Conservation (phyloP, 345 rosid genomes). For the Jatropha curcas region DNA sequence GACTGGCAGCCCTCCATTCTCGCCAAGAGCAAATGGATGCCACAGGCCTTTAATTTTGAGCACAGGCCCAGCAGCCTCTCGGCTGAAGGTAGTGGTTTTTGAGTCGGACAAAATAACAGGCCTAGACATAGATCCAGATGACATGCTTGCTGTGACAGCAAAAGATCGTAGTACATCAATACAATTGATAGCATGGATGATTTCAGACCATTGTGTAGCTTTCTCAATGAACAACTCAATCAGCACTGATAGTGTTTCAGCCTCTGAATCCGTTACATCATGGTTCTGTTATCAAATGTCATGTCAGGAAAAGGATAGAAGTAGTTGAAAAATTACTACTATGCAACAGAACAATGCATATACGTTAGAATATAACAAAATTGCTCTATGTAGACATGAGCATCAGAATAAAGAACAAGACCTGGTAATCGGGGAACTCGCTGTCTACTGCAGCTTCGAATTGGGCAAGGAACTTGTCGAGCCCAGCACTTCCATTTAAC, state of each 20-base stretch:
- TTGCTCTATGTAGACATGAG: not conserved
- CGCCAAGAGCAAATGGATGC: slow-evolving; percentile 89
- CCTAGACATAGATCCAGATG: slow-evolving; percentile 63
- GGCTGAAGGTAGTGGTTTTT: slow-evolving; percentile 29
- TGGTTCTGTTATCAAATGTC: slow-evolving; percentile 58
- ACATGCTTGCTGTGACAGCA: slow-evolving; percentile 57
- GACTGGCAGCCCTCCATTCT: slow-evolving; percentile 64
- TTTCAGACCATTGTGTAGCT: slow-evolving; percentile 76
- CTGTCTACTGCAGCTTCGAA: slow-evolving; percentile 91
- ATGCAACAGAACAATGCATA: not conserved
- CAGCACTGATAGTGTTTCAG: slow-evolving; percentile 71
- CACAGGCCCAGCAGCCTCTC: slow-evolving; percentile 51
- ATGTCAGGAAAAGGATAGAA: slow-evolving; percentile 18
- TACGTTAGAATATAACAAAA: not conserved
- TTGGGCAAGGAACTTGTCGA: slow-evolving; percentile 64
- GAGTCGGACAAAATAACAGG: slow-evolving; percentile 63
- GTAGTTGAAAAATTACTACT: not conserved
- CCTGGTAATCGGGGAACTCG: slow-evolving; percentile 95
- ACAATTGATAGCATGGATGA: slow-evolving; percentile 69
- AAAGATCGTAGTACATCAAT: slow-evolving; percentile 78
- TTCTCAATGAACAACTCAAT: slow-evolving; percentile 76
- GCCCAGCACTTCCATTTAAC: slow-evolving; percentile 54
- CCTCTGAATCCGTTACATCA: slow-evolving; percentile 66
- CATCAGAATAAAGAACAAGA: slow-evolving; percentile 32
- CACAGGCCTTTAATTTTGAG: slow-evolving; percentile 77